Evolutionary conservation across 345 rosid genomes (phyloP).

Genomic region (Sonneratia alba): DNA sequence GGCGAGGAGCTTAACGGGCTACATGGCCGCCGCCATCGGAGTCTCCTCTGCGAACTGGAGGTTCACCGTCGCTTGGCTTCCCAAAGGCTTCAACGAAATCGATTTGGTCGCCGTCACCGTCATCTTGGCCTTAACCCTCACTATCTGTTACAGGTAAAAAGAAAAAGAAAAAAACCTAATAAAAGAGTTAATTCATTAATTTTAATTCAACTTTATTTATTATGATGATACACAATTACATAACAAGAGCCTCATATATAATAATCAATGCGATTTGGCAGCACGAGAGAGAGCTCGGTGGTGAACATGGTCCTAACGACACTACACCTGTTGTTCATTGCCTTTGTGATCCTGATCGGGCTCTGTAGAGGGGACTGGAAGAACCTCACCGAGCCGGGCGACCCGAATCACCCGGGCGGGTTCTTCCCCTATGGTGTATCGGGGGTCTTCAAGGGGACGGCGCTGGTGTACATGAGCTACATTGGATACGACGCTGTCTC

Average conservation of each 20-base stretch:
- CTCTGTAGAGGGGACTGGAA: constrained; percentile 53
- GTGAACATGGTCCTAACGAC: constrained; percentile 71
- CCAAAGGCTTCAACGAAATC: constrained; percentile 65
- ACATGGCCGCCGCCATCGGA: constrained; percentile 65
- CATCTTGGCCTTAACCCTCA: constrained; percentile 46
- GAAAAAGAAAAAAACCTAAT: no score
- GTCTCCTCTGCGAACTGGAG: constrained; percentile 61
- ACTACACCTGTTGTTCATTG: constrained; percentile 65
- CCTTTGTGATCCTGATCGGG: constrained; percentile 61
- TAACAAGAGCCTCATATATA: no score
- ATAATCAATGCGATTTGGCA: background rate
- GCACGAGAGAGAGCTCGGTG: constrained; percentile 69
- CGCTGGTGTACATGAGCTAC: constrained; percentile 78
- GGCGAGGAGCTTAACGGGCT: constrained; percentile 67
- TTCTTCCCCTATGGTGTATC: constrained; percentile 61
- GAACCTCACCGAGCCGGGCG: constrained; percentile 43
- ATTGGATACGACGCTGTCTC: constrained; percentile 97
- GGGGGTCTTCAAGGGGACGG: constrained; percentile 75
- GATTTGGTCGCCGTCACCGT: constrained; percentile 53
- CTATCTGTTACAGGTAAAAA: constrained; percentile 53
- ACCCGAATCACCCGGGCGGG: constrained; percentile 48
- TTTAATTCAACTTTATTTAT: no score
- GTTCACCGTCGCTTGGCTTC: constrained; percentile 36
- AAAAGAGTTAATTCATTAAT: no score
- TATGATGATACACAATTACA: no score